These are phyloP conservation scores for Ophiosphaerella narmari DNA, from an alignment of 2,329 filamentous ascomycete genomes.

Conservation along the genomic window DNA sequence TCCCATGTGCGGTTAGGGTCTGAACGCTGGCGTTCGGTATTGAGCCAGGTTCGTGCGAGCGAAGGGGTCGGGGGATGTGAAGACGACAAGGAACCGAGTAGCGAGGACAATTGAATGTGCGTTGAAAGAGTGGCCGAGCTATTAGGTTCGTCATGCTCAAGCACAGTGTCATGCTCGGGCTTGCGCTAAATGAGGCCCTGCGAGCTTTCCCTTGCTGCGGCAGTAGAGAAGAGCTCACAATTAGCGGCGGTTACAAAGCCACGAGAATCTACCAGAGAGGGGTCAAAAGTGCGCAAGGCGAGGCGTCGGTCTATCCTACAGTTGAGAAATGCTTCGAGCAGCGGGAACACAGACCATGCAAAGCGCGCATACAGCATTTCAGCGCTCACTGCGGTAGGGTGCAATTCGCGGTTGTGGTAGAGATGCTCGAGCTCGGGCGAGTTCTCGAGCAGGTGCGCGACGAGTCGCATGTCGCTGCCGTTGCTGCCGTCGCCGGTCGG, in stretches of 20 bases:
- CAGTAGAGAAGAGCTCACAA: conserved; percentile 6
- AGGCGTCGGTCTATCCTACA: conserved; percentile 8
- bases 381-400: conserved; percentile 5
- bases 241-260: conserved; percentile 9
- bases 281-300: conserved; percentile 2
- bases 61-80: no score
- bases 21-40: no score
- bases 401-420: conserved; percentile 12
- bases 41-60: no score
- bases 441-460: conserved; percentile 2
- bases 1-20: no score
- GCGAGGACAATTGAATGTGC: no score
- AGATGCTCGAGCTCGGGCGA: conserved; percentile 10
- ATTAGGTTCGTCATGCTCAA: not conserved
- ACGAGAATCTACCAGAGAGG: not conserved
- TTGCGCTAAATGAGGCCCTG: conserved; percentile 8
- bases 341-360: conserved; percentile 12
- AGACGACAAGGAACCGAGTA: no score
- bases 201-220: not conserved
- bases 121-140: no score
- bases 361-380: conserved; percentile 14
- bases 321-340: conserved; percentile 7
- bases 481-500: not conserved
- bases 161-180: not conserved
- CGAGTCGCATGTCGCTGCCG: conserved; percentile 3